Evolutionary conservation across 176 grass and related monocot species (phyloP).

Genomic region (maize (Zea mays)): DNA sequence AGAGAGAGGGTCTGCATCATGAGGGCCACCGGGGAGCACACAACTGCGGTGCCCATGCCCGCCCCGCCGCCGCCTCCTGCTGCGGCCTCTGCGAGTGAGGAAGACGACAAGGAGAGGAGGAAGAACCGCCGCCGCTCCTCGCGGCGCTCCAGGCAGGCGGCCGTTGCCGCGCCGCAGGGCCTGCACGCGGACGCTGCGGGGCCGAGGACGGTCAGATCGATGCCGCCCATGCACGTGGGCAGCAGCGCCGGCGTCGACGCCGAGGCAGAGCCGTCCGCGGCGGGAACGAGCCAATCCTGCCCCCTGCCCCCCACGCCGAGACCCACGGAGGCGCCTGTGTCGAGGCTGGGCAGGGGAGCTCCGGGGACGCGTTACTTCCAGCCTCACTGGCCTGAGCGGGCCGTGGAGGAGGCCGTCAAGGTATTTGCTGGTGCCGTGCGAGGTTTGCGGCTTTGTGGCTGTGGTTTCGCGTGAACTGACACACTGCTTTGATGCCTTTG

Average conservation of each 20-base stretch:
- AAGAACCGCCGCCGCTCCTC: conserved; percentile 51
- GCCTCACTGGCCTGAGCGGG: conserved; percentile 66
- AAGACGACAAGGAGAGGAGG: conserved; percentile 65
- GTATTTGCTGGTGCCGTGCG: conserved; percentile 32
- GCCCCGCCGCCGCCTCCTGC: background rate
- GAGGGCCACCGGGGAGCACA: conserved; percentile 54
- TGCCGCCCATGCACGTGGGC: conserved; percentile 56
- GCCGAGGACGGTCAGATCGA: conserved; percentile 60
- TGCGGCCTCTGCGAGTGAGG: conserved; percentile 31
- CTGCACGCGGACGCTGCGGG: conserved; percentile 38
- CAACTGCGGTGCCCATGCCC: conserved; percentile 19
- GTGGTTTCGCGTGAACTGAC: conserved; percentile 14
- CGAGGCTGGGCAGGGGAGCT: background rate
- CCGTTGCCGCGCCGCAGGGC: background rate
- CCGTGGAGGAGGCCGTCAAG: conserved; percentile 73
- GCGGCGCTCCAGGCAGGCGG: conserved; percentile 54
- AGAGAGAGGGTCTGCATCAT: conserved; percentile 30
- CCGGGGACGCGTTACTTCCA: conserved; percentile 51
- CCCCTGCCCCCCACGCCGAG: conserved; percentile 48
- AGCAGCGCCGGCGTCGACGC: background rate
- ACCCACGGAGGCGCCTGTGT: conserved; percentile 1
- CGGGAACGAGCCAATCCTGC: conserved; percentile 54
- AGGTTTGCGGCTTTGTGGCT: background rate
- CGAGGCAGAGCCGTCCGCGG: conserved; percentile 25
- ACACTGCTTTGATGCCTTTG: conserved; percentile 7